Evolutionary conservation across 306 rosid species (phyloP).

Genomic region (Coriaria nepalensis): DNA sequence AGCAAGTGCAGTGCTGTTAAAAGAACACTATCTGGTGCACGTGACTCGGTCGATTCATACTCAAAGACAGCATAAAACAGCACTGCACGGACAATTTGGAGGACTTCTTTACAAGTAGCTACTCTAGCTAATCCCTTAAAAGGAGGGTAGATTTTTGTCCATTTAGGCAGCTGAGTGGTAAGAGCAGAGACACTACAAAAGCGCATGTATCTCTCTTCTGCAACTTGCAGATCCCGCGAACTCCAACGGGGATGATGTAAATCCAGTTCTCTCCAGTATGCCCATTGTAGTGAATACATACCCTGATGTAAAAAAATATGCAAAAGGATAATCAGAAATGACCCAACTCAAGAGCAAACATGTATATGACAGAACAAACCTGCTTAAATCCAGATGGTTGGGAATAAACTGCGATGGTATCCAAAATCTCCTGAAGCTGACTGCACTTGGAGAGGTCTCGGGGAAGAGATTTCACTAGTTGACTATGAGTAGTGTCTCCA

Average conservation of each 20-base stretch:
- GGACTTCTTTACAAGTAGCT: conserved; percentile 71
- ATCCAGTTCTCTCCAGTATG: conserved; percentile 77
- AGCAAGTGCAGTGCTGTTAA: conserved; percentile 76
- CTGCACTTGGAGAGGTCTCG: conserved; percentile 74
- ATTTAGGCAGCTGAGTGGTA: conserved; percentile 58
- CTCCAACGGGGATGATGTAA: conserved; percentile 93
- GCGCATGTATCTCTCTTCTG: conserved; percentile 93
- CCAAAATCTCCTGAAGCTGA: conserved; percentile 64
- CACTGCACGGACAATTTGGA: conserved; percentile 72
- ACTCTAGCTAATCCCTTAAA: conserved; percentile 59
- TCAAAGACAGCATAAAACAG: conserved; percentile 69
- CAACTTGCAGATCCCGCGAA: conserved; percentile 76
- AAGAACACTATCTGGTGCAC: conserved; percentile 81
- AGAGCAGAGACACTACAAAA: conserved; percentile 54
- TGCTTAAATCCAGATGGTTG: conserved; percentile 89
- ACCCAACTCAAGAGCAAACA: conserved; percentile 8
- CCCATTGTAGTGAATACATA: conserved; percentile 76
- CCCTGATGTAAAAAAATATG: conserved; percentile 40
- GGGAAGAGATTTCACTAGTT: conserved; percentile 84
- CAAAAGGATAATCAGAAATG: conserved; percentile 12
- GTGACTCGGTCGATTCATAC: conserved; percentile 52
- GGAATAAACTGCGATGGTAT: conserved; percentile 54
- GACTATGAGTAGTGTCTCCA: conserved; percentile 90
- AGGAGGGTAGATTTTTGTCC: conserved; percentile 80
- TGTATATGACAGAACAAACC: conserved; percentile 23